Conservation (phyloP, 1,284 basidiomycete genomes). For the Chalciporus sp. region DNA sequence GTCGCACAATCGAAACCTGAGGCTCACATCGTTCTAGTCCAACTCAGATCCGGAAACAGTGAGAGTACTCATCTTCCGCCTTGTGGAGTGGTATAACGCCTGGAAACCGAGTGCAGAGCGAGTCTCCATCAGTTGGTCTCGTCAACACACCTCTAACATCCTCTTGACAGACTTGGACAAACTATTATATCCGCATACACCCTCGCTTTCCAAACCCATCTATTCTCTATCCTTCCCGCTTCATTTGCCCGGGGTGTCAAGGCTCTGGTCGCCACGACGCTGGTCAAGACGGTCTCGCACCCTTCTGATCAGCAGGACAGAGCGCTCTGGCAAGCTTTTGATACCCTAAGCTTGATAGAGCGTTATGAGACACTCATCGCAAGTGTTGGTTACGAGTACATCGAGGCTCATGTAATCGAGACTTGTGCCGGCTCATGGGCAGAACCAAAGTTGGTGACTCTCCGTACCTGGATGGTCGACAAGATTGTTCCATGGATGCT, state of each 20-base stretch:
- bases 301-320: constrained; percentile 36
- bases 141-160: constrained; percentile 12
- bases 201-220: constrained; percentile 66
- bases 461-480: constrained; percentile 76
- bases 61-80: constrained; percentile 52
- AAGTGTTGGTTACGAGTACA: constrained; percentile 82
- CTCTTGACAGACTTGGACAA: constrained; percentile 53
- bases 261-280: constrained; percentile 58
- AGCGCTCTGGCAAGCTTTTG: constrained; percentile 64
- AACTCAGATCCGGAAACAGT: constrained; percentile 51
- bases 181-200: constrained; percentile 63
- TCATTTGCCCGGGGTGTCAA: constrained; percentile 68
- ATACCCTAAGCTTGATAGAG: constrained; percentile 77
- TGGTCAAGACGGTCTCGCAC: constrained; percentile 41
- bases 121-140: constrained; percentile 19
- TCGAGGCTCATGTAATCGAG: constrained; percentile 70
- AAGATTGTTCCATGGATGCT: constrained; percentile 85
- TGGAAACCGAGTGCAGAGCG: constrained; percentile 66
- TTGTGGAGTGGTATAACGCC: constrained; percentile 66
- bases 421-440: constrained; percentile 74
- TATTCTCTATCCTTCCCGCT: constrained; percentile 68
- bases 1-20: background rate
- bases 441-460: constrained; percentile 58
- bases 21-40: constrained; percentile 37
- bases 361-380: constrained; percentile 85